phyloP scores from a whole-genome alignment of 2,329 filamentous ascomycete genomes.

The Pseudocercospora macadamiae region DNA sequence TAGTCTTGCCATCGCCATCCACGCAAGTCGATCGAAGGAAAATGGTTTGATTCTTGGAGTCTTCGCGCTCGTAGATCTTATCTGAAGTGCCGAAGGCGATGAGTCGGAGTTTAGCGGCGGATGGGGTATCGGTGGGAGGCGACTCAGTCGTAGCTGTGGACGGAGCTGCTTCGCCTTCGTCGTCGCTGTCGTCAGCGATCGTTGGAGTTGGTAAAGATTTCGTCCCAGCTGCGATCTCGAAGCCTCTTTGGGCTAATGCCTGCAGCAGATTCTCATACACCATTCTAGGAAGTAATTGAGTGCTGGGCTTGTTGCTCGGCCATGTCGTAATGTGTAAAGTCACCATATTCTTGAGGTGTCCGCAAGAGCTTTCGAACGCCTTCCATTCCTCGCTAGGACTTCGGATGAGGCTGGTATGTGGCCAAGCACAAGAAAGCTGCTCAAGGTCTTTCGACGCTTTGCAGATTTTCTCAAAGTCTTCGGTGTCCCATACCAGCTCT shows the following conservation, averaged over 20 bases:
- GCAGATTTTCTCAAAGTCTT: slow-evolving; percentile 51
- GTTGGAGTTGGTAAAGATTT: slow-evolving; percentile 1
- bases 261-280: slow-evolving; percentile 51
- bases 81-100: slow-evolving; percentile 52
- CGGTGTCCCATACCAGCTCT: slow-evolving; percentile 48
- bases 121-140: too few relatives aligned
- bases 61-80: slow-evolving; percentile 52
- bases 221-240: slow-evolving; percentile 29
- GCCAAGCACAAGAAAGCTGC: slow-evolving; percentile 53
- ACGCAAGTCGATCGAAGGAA: slow-evolving; percentile 49
- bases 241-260: slow-evolving; percentile 30
- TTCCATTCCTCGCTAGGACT: slow-evolving; percentile 47
- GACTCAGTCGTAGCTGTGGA: too few relatives aligned
- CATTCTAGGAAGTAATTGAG: slow-evolving; percentile 44
- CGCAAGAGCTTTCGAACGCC: slow-evolving; percentile 41
- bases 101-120: slow-evolving; percentile 43
- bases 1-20: slow-evolving; percentile 46
- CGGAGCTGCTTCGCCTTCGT: too few relatives aligned
- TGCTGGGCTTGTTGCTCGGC: slow-evolving; percentile 48
- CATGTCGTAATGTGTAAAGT: slow-evolving; percentile 55
- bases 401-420: slow-evolving; percentile 47
- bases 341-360: slow-evolving; percentile 43
- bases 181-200: slow-evolving; percentile 11
- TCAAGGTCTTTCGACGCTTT: slow-evolving; percentile 48
- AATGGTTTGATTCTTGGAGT: slow-evolving; percentile 50